Evolutionary conservation across 2,329 filamentous ascomycete genomes (phyloP).

Genomic region (Albifimbria verrucaria): DNA sequence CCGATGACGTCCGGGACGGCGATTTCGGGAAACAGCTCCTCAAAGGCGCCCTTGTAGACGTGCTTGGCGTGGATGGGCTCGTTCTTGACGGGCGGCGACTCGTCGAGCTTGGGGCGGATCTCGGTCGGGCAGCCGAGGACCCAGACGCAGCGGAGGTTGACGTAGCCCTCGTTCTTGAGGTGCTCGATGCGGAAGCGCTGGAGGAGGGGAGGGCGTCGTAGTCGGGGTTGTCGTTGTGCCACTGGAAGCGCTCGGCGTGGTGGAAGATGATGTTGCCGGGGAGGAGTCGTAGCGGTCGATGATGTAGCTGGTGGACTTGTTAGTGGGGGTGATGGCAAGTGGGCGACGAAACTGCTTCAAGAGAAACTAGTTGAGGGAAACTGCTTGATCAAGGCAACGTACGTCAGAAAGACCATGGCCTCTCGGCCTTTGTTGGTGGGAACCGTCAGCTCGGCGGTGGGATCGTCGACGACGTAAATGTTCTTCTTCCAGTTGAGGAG

Average conservation of each 20-base stretch:
- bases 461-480: slow-evolving; percentile 53
- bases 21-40: slow-evolving; percentile 36
- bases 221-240: slow-evolving; percentile 52
- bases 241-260: slow-evolving; percentile 45
- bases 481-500: slow-evolving; percentile 47
- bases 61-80: slow-evolving; percentile 36
- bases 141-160: slow-evolving; percentile 59
- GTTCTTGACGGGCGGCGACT: slow-evolving; percentile 27
- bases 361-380: neutral
- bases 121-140: slow-evolving; percentile 52
- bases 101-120: slow-evolving; percentile 38
- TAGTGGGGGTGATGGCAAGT: no score
- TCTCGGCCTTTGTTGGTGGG: slow-evolving; percentile 48
- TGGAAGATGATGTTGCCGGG: slow-evolving; percentile 44
- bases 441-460: slow-evolving; percentile 43
- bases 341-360: no score
- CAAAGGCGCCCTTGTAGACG: slow-evolving; percentile 39
- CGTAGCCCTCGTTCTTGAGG: slow-evolving; percentile 53
- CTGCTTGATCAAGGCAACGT: slow-evolving; percentile 10
- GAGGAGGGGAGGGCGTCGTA: slow-evolving; percentile 53
- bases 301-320: slow-evolving; percentile 41
- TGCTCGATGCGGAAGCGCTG: slow-evolving; percentile 44
- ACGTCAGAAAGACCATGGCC: slow-evolving; percentile 51
- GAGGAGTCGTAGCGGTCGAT: slow-evolving; percentile 46
- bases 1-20: slow-evolving; percentile 48